Conservation (phyloP, 2,329 filamentous ascomycete species). For the Orbilia brochopaga region DNA sequence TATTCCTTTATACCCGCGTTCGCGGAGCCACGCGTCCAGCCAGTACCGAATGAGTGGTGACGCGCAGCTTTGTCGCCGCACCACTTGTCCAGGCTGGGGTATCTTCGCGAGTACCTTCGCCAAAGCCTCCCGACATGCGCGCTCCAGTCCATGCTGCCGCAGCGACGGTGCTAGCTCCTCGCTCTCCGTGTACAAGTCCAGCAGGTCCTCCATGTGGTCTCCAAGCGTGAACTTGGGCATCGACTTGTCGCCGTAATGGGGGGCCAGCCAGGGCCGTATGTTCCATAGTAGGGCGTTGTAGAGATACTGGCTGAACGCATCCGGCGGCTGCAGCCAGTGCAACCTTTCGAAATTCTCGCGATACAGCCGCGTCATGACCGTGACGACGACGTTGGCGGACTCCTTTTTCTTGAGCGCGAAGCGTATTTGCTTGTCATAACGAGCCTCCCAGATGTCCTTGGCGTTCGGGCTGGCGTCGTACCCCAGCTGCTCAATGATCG, state of each 20-base stretch:
- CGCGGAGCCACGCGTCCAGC: conserved; percentile 32
- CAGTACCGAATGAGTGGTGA: conserved; percentile 28
- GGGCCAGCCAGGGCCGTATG: conserved; percentile 29
- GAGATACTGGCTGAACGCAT: conserved; percentile 20
- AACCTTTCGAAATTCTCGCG: not conserved
- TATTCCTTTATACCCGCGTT: conserved; percentile 19
- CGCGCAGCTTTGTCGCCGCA: not conserved
- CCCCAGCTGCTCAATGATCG: conserved; percentile 17
- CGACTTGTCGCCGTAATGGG: conserved; percentile 20
- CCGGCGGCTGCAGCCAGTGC: conserved; percentile 22
- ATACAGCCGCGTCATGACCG: conserved; percentile 12
- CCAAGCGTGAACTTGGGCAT: conserved; percentile 27
- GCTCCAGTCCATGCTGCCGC: not conserved
- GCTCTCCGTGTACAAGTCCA: conserved; percentile 20
- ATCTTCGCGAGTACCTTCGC: conserved; percentile 15
- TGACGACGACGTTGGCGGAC: conserved; percentile 14
- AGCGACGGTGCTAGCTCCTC: conserved; percentile 11
- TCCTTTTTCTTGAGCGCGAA: conserved; percentile 29
- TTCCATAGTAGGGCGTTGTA: conserved; percentile 37
- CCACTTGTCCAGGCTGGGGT: conserved; percentile 14
- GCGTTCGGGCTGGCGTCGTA: not conserved
- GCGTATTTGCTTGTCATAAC: conserved; percentile 32
- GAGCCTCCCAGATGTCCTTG: conserved; percentile 29
- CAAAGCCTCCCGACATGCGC: conserved; percentile 10
- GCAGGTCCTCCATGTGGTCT: conserved; percentile 22